phyloP scores from a whole-genome alignment of 495 filamentous ascomycete genomes.

The Cudoniella acicularis region DNA sequence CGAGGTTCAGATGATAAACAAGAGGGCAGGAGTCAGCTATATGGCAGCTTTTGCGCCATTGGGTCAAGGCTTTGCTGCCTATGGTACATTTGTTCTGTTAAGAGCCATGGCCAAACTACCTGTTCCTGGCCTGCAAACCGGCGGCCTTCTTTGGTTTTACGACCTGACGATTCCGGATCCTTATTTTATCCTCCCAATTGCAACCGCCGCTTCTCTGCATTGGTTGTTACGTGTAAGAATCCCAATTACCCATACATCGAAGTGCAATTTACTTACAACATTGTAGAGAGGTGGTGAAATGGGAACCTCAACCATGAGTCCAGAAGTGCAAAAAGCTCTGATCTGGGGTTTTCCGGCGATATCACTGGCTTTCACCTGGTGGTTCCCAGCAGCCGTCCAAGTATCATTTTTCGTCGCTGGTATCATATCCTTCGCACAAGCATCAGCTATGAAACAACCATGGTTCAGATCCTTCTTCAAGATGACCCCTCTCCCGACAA shows the following conservation, averaged over 20 bases:
- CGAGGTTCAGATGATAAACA: conserved; percentile 47
- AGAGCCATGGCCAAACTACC: conserved; percentile 71
- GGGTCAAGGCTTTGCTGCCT: conserved; percentile 66
- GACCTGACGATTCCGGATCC: conserved; percentile 81
- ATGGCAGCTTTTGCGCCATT: conserved; percentile 55
- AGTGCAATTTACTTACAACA: conserved; percentile 3
- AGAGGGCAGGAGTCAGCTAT: conserved; percentile 47
- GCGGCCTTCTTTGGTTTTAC: conserved; percentile 70
- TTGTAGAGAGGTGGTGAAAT: conserved; percentile 49
- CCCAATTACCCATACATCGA: background rate
- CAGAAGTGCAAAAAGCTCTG: conserved; percentile 48
- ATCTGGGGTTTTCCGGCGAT: conserved; percentile 56
- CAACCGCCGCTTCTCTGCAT: conserved; percentile 45
- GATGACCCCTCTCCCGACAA: conserved; percentile 43
- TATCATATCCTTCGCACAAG: conserved; percentile 53
- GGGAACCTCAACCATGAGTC: conserved; percentile 27
- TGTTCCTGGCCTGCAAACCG: conserved; percentile 69
- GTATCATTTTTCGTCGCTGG: conserved; percentile 64
- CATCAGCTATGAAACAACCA: conserved; percentile 45
- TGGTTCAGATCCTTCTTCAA: conserved; percentile 46
- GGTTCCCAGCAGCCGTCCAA: conserved; percentile 65
- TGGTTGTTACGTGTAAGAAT: conserved; percentile 54
- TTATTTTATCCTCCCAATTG: conserved; percentile 64
- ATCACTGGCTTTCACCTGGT: conserved; percentile 57
- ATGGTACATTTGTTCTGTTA: conserved; percentile 75